These are phyloP conservation scores for Phanerochaete sordida DNA, from an alignment of 768 basidiomycete species.

Conservation along the genomic window DNA sequence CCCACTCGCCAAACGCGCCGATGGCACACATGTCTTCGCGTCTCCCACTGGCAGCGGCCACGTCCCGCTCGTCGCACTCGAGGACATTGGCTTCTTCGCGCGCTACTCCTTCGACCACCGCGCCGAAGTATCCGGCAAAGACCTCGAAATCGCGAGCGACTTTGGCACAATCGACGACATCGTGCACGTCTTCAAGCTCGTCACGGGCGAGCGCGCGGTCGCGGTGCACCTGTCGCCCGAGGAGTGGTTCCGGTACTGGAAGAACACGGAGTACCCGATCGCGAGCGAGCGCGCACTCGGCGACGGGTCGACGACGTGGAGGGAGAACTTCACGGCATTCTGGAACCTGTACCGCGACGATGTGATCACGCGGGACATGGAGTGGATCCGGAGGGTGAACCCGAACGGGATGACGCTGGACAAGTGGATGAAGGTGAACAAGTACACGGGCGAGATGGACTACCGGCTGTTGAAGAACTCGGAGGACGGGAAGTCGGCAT, in stretches of 20 bases:
- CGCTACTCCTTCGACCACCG: slow-evolving; percentile 28
- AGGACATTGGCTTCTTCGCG: slow-evolving; percentile 26
- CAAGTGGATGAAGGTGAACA: slow-evolving; percentile 34
- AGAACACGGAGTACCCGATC: not conserved
- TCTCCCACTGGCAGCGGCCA: slow-evolving; percentile 22
- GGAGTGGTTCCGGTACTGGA: slow-evolving; percentile 5
- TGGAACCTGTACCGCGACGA: slow-evolving; percentile 40
- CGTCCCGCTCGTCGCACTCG: slow-evolving; percentile 23
- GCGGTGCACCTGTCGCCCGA: slow-evolving; percentile 5
- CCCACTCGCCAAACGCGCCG: slow-evolving; percentile 19
- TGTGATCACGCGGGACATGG: slow-evolving; percentile 36
- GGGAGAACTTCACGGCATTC: slow-evolving; percentile 36
- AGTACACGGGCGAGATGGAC: slow-evolving; percentile 22
- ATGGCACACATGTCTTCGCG: slow-evolving; percentile 26
- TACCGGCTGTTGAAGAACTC: not conserved
- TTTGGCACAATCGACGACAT: slow-evolving; percentile 19
- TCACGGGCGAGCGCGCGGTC: slow-evolving; percentile 8
- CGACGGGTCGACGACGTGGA: slow-evolving; percentile 7
- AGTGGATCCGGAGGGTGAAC: slow-evolving; percentile 36
- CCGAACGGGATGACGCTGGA: slow-evolving; percentile 31
- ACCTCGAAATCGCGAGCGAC: slow-evolving; percentile 24
- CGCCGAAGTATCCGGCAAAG: slow-evolving; percentile 15
- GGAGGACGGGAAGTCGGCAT: not conserved
- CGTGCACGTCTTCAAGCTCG: slow-evolving; percentile 13
- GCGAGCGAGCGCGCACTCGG: slow-evolving; percentile 4